A percentile compares a stretch with the other conserved stretches of the same genome.
phyloP scores from a whole-genome alignment of 495 filamentous ascomycete species.

The Aspergillus egyptiacus region DNA sequence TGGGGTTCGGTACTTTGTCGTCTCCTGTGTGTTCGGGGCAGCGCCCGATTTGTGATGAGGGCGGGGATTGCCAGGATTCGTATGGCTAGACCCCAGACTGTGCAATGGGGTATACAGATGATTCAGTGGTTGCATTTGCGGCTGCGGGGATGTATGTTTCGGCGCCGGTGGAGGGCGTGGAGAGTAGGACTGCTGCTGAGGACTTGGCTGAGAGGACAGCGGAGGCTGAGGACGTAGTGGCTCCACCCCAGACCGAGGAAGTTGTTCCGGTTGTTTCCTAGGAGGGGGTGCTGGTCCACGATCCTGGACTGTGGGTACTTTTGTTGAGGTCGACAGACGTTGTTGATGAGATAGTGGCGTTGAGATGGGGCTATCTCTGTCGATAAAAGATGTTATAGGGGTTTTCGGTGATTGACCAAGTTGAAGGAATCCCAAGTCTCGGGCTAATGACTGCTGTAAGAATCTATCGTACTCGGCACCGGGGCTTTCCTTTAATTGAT shows the following conservation, averaged over 20 bases:
- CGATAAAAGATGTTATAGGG: conserved; percentile 13
- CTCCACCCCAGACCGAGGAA: conserved; percentile 2
- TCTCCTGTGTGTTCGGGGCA: conserved; percentile 8
- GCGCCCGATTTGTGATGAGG: not conserved
- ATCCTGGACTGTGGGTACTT: conserved; percentile 51
- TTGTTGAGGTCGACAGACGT: conserved; percentile 24
- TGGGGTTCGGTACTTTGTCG: conserved; percentile 13
- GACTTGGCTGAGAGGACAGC: conserved; percentile 24
- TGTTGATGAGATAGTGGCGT: conserved; percentile 26
- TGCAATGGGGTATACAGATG: not conserved
- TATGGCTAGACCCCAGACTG: conserved; percentile 3
- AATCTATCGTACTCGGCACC: conserved; percentile 53
- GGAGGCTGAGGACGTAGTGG: conserved; percentile 23
- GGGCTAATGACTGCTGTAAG: conserved; percentile 53
- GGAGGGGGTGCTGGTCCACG: conserved; percentile 22
- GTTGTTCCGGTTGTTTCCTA: conserved; percentile 29
- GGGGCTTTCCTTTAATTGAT: conserved; percentile 27
- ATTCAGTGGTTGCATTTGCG: conserved; percentile 12
- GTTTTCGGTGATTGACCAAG: conserved; percentile 20
- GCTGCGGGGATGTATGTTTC: conserved; percentile 16
- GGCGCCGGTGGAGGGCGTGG: conserved; percentile 22
- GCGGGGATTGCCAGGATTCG: not conserved
- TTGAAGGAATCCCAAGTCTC: conserved; percentile 51
- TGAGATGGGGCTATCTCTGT: conserved; percentile 19
- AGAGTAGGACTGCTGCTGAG: conserved; percentile 15